These are phyloP conservation scores for Exophiala viscosa DNA, from an alignment of 2,329 filamentous ascomycete genomes.

Conservation along the genomic window DNA sequence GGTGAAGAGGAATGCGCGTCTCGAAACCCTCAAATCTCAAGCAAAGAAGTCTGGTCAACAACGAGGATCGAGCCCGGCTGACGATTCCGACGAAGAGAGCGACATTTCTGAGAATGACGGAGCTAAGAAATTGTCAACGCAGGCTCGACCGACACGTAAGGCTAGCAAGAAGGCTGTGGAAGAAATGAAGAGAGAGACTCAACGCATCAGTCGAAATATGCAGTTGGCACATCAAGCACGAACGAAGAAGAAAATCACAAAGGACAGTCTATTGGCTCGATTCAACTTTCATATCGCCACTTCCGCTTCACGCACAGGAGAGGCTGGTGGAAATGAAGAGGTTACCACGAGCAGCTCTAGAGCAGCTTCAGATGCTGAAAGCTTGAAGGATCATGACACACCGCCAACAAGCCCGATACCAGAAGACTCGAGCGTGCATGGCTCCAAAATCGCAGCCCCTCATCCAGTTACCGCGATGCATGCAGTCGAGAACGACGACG, in stretches of 20 bases:
- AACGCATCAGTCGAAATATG: slow-evolving; percentile 83
- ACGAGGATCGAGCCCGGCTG: slow-evolving; percentile 31
- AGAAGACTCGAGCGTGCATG: slow-evolving; percentile 28
- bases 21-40: slow-evolving; percentile 29
- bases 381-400: slow-evolving; percentile 51
- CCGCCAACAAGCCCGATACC: slow-evolving; percentile 65
- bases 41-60: slow-evolving; percentile 29
- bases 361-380: slow-evolving; percentile 43
- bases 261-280: slow-evolving; percentile 73
- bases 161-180: slow-evolving; percentile 92
- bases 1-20: slow-evolving; percentile 38
- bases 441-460: slow-evolving; percentile 6
- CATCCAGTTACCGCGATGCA: not conserved
- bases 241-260: slow-evolving; percentile 87
- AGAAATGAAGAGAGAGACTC: slow-evolving; percentile 92
- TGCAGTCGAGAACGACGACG: not conserved
- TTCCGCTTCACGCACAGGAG: slow-evolving; percentile 28
- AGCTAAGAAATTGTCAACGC: slow-evolving; percentile 58
- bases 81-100: slow-evolving; percentile 50
- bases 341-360: slow-evolving; percentile 51
- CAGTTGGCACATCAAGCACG: slow-evolving; percentile 85
- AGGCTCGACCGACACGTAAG: slow-evolving; percentile 67
- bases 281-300: slow-evolving; percentile 63
- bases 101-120: slow-evolving; percentile 61
- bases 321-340: slow-evolving; percentile 28